Base-by-base conservation (phyloP, 352 stramenopile genomes). In the Globisporangium cederbergense region DNA sequence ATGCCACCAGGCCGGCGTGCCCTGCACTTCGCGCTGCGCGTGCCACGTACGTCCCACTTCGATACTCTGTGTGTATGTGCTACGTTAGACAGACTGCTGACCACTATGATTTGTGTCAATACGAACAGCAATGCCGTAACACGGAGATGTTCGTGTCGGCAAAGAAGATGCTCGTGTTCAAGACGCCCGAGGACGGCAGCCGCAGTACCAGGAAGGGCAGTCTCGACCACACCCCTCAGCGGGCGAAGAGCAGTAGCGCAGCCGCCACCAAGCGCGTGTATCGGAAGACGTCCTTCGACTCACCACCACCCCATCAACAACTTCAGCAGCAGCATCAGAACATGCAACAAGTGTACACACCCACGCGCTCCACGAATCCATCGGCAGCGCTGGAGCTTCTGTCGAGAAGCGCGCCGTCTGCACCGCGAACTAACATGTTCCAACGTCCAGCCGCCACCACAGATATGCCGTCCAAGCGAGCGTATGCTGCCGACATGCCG, bases 1-100 rank as follows among this genome's bases (percentile, higher is more conserved):
- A 70, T 99, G 96, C 58, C 97, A 97, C 71, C 92, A 98, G 70
- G 93, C 93, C 40, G 87, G 82, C 38, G 85, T 95, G 5, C 66
- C 86, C 6, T 97, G 90, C 66, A 93, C 81, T 0, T 77, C 71
- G 0, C 80, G 88, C 43, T 97, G 90, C 65, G 88, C 90, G 20
- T 97, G 90, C 49, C 82, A 89, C 58, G 77, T 86, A 65, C 16
- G 42, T 22, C 11, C 11, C 42, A n/a, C 20, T 42, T 0, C 66
- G 40, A 4, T 60, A 4, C 36, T 57, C 1, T 16, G 8, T 38
- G 11, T 34, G 32, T 36, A 36, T 36, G 32, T 36, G 32, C 32
- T 36, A 36, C 32, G 32, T 36, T 36, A 36, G 32, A 36, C 32
- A 36, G 3, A 36, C 6, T 36, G 32, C 32, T 36, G 32, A 36